Conservation (phyloP, 306 rosid species). For the Dalbergia cultrata region DNA sequence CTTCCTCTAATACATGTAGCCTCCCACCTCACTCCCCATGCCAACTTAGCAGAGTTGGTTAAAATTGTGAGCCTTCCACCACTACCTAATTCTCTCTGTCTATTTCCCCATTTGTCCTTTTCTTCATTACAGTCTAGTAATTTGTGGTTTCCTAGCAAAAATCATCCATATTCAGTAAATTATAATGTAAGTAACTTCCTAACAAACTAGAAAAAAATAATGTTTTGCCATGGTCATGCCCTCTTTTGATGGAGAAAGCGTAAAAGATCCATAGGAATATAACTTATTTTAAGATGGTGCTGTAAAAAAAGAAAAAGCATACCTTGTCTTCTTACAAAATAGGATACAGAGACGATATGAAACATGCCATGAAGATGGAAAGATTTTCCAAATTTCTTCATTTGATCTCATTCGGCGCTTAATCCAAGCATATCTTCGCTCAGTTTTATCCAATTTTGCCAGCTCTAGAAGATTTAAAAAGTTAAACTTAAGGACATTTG, state of each 20-base stretch:
- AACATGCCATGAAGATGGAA: conserved; percentile 96
- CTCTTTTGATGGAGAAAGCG: conserved; percentile 39
- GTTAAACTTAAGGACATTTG: conserved; percentile 39
- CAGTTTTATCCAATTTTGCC: conserved; percentile 97
- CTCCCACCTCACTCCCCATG: too few species aligned
- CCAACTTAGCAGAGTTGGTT: too few species aligned
- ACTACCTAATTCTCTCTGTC: too few species aligned
- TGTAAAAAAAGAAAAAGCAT: conserved; percentile 42
- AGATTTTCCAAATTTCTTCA: conserved; percentile 97
- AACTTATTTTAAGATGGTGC: conserved; percentile 17
- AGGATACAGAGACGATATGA: conserved; percentile 94
- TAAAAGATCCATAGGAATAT: conserved; percentile 1
- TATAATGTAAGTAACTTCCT: conserved; percentile 24
- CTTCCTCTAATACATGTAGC: too few species aligned
- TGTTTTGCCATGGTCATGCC: conserved; percentile 35
- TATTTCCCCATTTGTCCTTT: too few species aligned
- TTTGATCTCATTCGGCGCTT: conserved; percentile 97
- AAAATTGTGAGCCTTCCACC: too few species aligned
- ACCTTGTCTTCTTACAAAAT: conserved; percentile 97
- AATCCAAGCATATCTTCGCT: conserved; percentile 99
- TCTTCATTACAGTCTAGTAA: too few species aligned
- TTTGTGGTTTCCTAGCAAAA: too few species aligned
- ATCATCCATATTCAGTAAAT: conserved; percentile 23
- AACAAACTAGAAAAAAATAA: conserved; percentile 36
- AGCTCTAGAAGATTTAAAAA: conserved; percentile 61